Base-by-base conservation (phyloP, 495 filamentous ascomycete genomes). In the Aspergillus carlsbadensis region DNA sequence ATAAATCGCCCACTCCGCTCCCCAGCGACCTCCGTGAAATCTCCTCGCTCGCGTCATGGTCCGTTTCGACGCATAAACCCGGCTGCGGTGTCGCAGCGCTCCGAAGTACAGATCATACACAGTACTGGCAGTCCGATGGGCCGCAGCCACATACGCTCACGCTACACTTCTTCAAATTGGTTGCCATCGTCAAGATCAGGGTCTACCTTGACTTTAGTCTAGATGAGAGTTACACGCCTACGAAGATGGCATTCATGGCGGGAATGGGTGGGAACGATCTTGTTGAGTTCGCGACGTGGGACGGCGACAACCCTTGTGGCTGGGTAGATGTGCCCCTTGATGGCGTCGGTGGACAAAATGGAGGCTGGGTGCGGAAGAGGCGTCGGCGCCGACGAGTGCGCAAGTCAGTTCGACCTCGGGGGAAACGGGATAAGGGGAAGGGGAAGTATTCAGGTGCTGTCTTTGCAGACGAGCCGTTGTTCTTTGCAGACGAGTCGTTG, bases 171-270 rank as follows among this genome's bases (percentile, higher is more conserved):
- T 87, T 94, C 74, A 95, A 96, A 65, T 80, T 92, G 7, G 94
- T 97, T 43, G 85, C 85, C 46, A 88, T 98, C 48, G 86, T 88
- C 6, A 81, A 82, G 14, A 85, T 98, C 26, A 81, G 93, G 13
- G 84, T 98, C 29, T 94, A 89, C 62, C 85, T 98, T 31, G 91
- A 98, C 73, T 96, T 93, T 67, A 85, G 87, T 46, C 78, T 87
- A 15, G 94, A 98, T 72, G 94, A 98, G 74, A 90, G 86, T 31
- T 98, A 98, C 72, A 98, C 94, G n/a, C 94, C 94, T 2, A 97
- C 92, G 1, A 87, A 90, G 60, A 92, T 98, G 63, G 76, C 84
- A 10, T 89, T 97, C 61, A 78, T 86, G 17, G 92, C 91, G 5
- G 94, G 94, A 10, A 96, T 89, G 59, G 87, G 91, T 18, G 84